Base-by-base conservation (phyloP, 1,139 yeast genomes). In the Yamadazyma dendronema region DNA sequence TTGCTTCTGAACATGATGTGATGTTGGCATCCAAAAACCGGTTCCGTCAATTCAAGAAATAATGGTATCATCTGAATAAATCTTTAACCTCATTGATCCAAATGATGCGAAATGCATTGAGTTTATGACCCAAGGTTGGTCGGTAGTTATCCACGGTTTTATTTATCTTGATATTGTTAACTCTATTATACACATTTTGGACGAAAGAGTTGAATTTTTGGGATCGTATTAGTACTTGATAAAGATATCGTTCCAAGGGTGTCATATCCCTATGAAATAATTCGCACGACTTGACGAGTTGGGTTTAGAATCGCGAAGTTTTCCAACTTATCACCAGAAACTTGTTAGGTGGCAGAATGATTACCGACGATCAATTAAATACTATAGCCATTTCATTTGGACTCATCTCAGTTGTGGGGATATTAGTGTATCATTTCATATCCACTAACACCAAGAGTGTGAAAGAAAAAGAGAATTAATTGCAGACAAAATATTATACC, bases 351-450 rank as follows among this genome's bases (percentile, higher is more conserved):
- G n/a, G 8, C 22, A 19, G 22, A 28, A 22, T 88, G 96, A 89
- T 89, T 53, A 72, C 85, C 16, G 96, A 88, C 69, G 68, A 70
- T 41, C 92, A 88, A 61, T 75, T 89, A 57, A 81, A 88, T 58
- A 67, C 77, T 34, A 68, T 87, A 37, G 94, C 88, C 37, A 72
- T 86, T 37, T 62, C 79, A n/a, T 82, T 85, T 52, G 97, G 96
- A 5, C 60, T 87, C 41, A 62, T 79, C 10, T 81, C 95, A 39
- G 75, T 88, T 57, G 71, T 79, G 3, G 71, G 89, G 49, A 84
- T 89, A 35, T 64, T 86, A 35, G 67, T 83, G 4, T 89, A 84
- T 61, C 94, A 87, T 50, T 65, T 77, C 17, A 62, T 77, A 31
- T 67, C 75, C 26, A 66, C 72, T 36, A 76, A 76, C 50, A 41